phyloP scores from a whole-genome alignment of 2,329 filamentous ascomycete genomes.

The Colletotrichum scovillei region DNA sequence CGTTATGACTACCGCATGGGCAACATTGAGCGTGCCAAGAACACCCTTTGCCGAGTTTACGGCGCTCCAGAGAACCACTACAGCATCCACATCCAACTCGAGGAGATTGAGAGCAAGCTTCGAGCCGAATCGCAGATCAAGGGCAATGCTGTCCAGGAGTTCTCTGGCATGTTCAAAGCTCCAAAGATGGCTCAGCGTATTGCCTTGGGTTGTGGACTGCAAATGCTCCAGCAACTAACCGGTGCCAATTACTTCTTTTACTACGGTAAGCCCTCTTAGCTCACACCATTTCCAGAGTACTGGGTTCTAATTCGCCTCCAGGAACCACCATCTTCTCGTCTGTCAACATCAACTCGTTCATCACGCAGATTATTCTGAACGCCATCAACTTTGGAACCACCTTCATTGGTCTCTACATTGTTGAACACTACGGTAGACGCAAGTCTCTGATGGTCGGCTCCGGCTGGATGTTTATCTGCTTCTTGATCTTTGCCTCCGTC shows the following conservation, averaged over 20 bases:
- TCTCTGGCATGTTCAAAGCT: slow-evolving; percentile 71
- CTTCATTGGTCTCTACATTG: slow-evolving; percentile 76
- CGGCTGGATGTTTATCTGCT: slow-evolving; percentile 70
- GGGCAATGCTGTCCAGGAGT: slow-evolving; percentile 55
- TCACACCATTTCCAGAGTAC: slow-evolving; percentile 46
- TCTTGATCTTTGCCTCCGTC: slow-evolving; percentile 67
- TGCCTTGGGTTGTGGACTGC: slow-evolving; percentile 67
- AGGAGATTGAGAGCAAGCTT: slow-evolving; percentile 65
- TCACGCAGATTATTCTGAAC: slow-evolving; percentile 75
- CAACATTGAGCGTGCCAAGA: slow-evolving; percentile 56
- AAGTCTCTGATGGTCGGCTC: slow-evolving; percentile 72
- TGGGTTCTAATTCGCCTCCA: slow-evolving; percentile 67
- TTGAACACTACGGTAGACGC: slow-evolving; percentile 74
- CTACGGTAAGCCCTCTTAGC: slow-evolving; percentile 48
- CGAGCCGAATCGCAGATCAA: slow-evolving; percentile 56
- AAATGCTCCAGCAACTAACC: slow-evolving; percentile 69
- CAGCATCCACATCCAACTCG: slow-evolving; percentile 59
- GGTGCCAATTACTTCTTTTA: slow-evolving; percentile 77
- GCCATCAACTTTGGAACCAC: slow-evolving; percentile 76
- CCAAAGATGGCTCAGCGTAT: slow-evolving; percentile 74
- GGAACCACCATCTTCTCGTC: slow-evolving; percentile 63
- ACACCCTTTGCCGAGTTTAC: slow-evolving; percentile 61
- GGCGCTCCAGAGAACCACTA: slow-evolving; percentile 55
- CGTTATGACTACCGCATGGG: slow-evolving; percentile 63
- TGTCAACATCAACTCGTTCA: slow-evolving; percentile 67